Conservation (phyloP, 139 green algal genomes). For the Helicosporidium sp. region DNA sequence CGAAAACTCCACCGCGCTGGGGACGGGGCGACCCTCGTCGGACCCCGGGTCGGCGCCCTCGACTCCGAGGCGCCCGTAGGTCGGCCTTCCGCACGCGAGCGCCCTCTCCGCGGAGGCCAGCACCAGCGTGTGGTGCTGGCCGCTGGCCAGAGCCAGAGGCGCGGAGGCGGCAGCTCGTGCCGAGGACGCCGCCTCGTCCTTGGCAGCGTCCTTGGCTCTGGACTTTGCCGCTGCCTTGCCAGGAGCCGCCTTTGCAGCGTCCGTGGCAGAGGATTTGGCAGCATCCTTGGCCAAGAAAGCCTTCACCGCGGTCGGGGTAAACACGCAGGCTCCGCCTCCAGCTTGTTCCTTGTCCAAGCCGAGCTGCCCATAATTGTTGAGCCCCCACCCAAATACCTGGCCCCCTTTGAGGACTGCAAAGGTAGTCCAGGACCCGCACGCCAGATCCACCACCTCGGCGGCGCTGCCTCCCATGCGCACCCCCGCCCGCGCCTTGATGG, state of each 20-base stretch:
- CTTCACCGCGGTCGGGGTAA: constrained; percentile 17
- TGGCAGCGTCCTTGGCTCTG: too few relatives aligned
- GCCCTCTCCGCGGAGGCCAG: constrained; percentile 23
- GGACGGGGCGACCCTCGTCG: constrained; percentile 10
- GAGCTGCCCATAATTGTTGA: constrained; percentile 85
- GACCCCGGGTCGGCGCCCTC: constrained; percentile 21
- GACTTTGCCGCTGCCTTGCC: too few relatives aligned
- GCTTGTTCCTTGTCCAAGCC: constrained; percentile 18
- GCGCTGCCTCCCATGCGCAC: neutral
- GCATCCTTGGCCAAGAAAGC: constrained; percentile 16
- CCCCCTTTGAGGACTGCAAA: constrained; percentile 42
- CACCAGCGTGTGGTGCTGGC: constrained; percentile 71
- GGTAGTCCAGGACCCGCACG: constrained; percentile 41
- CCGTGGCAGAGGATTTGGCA: too few relatives aligned
- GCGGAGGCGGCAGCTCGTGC: too few relatives aligned
- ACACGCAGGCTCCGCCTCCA: constrained; percentile 5
- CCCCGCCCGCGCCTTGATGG: constrained; percentile 6
- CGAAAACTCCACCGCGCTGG: constrained; percentile 14
- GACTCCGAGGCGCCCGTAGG: constrained; percentile 62
- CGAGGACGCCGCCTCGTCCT: too few relatives aligned
- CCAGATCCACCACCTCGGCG: constrained; percentile 24
- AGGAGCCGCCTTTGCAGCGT: too few relatives aligned
- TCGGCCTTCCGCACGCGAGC: constrained; percentile 49
- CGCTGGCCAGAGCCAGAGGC: constrained; percentile 19
- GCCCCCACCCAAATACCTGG: constrained; percentile 45